These are phyloP conservation scores for Kuraishia piskuri DNA, from an alignment of 805 yeast species.

Conservation along the genomic window DNA sequence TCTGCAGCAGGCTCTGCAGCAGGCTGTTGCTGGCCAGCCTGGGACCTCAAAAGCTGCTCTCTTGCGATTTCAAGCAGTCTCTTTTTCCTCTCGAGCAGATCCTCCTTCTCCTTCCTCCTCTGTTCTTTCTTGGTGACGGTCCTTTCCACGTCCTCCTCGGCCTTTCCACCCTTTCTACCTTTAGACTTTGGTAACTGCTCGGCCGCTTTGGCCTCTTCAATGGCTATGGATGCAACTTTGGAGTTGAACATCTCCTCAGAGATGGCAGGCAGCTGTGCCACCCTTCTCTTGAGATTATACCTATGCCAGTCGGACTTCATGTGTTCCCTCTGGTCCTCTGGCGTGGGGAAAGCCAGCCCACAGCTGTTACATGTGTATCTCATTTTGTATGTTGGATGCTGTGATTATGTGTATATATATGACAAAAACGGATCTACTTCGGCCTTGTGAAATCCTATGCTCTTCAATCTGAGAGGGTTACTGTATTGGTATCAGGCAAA, in stretches of 20 bases:
- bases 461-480: not conserved
- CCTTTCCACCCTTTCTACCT: conserved; percentile 12
- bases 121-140: conserved; percentile 39
- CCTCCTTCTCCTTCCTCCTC: conserved; percentile 42
- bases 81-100: conserved; percentile 36
- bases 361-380: conserved; percentile 79
- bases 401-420: too few species aligned
- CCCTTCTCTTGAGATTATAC: conserved; percentile 88
- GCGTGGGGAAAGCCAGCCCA: conserved; percentile 65
- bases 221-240: conserved; percentile 16
- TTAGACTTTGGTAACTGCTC: conserved; percentile 13
- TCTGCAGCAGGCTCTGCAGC: not conserved
- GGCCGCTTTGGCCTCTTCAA: conserved; percentile 19
- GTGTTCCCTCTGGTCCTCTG: conserved; percentile 84
- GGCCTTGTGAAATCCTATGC: not conserved
- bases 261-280: conserved; percentile 73
- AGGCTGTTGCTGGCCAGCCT: conserved; percentile 12
- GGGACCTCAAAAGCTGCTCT: conserved; percentile 25
- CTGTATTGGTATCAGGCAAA: not conserved
- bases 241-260: conserved; percentile 17
- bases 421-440: not conserved
- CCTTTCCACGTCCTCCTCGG: conserved; percentile 11
- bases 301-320: conserved; percentile 99
- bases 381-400: not conserved
- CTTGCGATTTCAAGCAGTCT: conserved; percentile 39